Base-by-base conservation (phyloP, 2,329 filamentous ascomycete genomes). In the Cladosporium sp. region DNA sequence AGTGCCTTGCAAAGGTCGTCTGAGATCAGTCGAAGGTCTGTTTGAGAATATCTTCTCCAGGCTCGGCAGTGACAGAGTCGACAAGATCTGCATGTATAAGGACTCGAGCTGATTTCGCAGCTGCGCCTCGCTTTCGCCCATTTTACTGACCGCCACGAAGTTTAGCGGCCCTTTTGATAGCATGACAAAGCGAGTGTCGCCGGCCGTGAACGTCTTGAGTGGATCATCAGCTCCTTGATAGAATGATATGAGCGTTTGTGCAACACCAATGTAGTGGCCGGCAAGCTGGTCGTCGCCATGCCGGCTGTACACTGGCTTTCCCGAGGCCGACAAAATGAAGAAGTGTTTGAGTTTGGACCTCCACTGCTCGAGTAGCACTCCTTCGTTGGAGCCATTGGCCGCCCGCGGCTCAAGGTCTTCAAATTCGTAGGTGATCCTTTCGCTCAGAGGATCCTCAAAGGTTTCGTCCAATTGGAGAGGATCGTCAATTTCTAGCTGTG, bases 231-330 rank as follows among this genome's bases (percentile, higher is more conserved):
- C 80, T 40, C 84, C 84, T 66, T 96, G 86, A 64, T 95, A 97
- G 66, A 96, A 96, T 1, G 93, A 97, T 55, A 99, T 96, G 61
- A 99, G 92, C 38, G 93, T 99, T 67, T 97, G 93, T 2, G 96
- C 85, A 15, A 99, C 86, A 36, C 93, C 93, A 67, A 97, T 92
- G 61, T 93, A 96, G 44, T 88, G 87, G 61, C 95, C 96, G 65
- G 97, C 89, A 38, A 97, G 75, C 49, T 86, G 84, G 58, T 95
- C 80, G 60, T 96, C 89, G 36, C 95, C 93, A 66, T 99, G 92
- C 43, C 95, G 82, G 63, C 90, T 97, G 77, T 92, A 99, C 43
- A 99, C 95, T 9, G 93, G 95, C 68, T 99, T 99, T 17, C 93
- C 93, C 8, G 95, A 92, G 12, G 90, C 92, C 2, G 93, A 97